Conservation (phyloP, 768 basidiomycete genomes). For the Boletus reticuloceps region DNA sequence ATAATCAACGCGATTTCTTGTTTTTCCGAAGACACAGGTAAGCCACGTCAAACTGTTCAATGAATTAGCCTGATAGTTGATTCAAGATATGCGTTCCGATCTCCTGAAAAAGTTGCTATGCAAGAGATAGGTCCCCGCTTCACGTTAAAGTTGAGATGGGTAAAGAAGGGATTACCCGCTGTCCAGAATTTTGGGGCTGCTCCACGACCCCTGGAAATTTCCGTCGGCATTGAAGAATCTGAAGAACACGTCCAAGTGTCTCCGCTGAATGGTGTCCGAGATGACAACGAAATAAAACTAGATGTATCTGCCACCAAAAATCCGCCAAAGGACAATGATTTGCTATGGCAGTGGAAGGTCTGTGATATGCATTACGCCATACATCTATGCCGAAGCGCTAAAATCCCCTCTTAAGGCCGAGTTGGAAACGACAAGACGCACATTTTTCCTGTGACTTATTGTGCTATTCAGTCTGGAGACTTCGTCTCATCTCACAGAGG, state of each 20-base stretch:
- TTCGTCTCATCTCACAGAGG: too few species aligned
- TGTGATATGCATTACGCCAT: slow-evolving; percentile 21
- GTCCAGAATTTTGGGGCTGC: slow-evolving; percentile 67
- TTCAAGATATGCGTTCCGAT: slow-evolving; percentile 85
- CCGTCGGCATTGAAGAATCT: slow-evolving; percentile 38
- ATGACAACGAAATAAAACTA: slow-evolving; percentile 16
- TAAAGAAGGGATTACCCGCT: slow-evolving; percentile 85
- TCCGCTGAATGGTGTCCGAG: slow-evolving; percentile 11
- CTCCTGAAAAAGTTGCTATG: slow-evolving; percentile 83
- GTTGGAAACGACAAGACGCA: slow-evolving; percentile 84
- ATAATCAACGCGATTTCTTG: slow-evolving; percentile 96
- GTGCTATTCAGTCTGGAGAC: background rate
- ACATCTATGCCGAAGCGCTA: background rate
- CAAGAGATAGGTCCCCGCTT: slow-evolving; percentile 99
- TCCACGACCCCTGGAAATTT: slow-evolving; percentile 55
- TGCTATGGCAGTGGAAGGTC: slow-evolving; percentile 91
- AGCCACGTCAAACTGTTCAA: slow-evolving; percentile 18
- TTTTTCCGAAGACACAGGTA: slow-evolving; percentile 96
- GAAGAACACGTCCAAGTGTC: slow-evolving; percentile 15
- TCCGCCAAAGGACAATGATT: slow-evolving; percentile 73
- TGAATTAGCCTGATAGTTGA: slow-evolving; percentile 6
- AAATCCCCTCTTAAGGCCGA: slow-evolving; percentile 60
- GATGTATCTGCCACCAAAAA: slow-evolving; percentile 20
- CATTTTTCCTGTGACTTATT: slow-evolving; percentile 79
- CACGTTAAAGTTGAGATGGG: slow-evolving; percentile 87